Base-by-base conservation (phyloP, 306 rosid genomes). In the Prunus dulcis region DNA sequence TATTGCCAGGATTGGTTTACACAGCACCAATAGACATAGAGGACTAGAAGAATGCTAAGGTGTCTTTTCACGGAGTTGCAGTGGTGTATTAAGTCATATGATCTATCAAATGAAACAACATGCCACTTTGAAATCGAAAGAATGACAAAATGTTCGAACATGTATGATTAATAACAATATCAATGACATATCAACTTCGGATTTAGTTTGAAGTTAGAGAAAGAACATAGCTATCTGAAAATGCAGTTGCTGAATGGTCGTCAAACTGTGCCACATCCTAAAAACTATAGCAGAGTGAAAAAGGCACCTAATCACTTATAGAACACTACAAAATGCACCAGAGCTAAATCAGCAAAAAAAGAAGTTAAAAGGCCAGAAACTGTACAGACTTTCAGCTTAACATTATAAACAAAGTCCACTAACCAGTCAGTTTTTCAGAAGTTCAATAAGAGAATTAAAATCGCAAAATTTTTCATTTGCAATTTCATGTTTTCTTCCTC, bases 381-480 rank as follows among this genome's bases (percentile, higher is more conserved):
- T 30, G 28, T 30, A 32, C 11, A 19, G 18, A 43, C 2, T 69
- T 69, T 50, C 60, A 25, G 20, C 18, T 2, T 27, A 25, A 17
- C 14, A 38, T 18, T 4, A 43, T 22, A 20, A 22, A 2, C n/a
- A 17, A 70, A n/a, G 38, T 68, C 12, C 41, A 13, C 57, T 57
- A 70, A 70, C 28, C n/a, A 71, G 19, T 32, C 49, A 28, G 74
- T 69, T 25, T 18, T 70, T 70, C 51, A 55, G 9, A 30, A 32
- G 8, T 70, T 71, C 30, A 53, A 71, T 12, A 6, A 32, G 34
- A 55, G 7, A 30, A 32, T 17, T n/a, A 55, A 12, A 61, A 27
- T 14, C 27, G 15, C 64, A 55, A n/a, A 55, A 55, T 32, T 72
- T 72, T 38, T 34, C 25, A 72, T 38, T 57, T 32, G 5, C 64